Evolutionary conservation across 2,329 filamentous ascomycete species (phyloP), one percentile per base, ranked within the genome.

Genomic region (Byssochlamys sp.): DNA sequence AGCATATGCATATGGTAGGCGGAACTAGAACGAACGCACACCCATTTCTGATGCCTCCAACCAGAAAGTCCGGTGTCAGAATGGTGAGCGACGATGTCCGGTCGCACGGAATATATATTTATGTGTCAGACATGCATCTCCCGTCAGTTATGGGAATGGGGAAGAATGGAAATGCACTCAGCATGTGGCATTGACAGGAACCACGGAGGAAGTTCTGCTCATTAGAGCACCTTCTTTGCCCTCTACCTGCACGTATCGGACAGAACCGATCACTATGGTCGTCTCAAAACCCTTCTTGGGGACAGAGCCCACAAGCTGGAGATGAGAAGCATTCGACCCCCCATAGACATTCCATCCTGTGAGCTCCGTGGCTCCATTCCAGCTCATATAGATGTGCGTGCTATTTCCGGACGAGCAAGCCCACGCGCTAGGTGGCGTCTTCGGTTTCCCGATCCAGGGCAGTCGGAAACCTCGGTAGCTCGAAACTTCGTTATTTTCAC

Each of bases 361-460:
- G 51, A 65, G 56, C 57, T 66, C 66, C 5, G 66, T 67, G 11
- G 66, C 66, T 19, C 66, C 66, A 48, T 63, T 62, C 66, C 66
- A 68, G 57, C 66, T 68, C 62, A 68, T 67, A 56, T 66, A 66
- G 24, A 67, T 56, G 14, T n/a, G 12, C 0, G 60, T 64, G 1
- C 28, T 31, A 53, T 62, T 56, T 5, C 57, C 24, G 3, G 24
- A 45, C 5, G 64, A 61, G 49, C 49, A 51, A 26, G 49, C 49
- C 24, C 24, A 26, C 27, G 26, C 24, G 26, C 48, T 51, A 19
- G 48, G 48, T 3, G 12, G 24, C 26, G 48, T 51, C 48, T 51
- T 51, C 24, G 24, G 48, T 19, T 24, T 51, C 48, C 48, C 48
- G 24, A 51, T n/a, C 48, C 49, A 51, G 9, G 24, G 49, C 6